phyloP scores from a whole-genome alignment of 2,329 filamentous ascomycete genomes.

The Didymella lethalis region DNA sequence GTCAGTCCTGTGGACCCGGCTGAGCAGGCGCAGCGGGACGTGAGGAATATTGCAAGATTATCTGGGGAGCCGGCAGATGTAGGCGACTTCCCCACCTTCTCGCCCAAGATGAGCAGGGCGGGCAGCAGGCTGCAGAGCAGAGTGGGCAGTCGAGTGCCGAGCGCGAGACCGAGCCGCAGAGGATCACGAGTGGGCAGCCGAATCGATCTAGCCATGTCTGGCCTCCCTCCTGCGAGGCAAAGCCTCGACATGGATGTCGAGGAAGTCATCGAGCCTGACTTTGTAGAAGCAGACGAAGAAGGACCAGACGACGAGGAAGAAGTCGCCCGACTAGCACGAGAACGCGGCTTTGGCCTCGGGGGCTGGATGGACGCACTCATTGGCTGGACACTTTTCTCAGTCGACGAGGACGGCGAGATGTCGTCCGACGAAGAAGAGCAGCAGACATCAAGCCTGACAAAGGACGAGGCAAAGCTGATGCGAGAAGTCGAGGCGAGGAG shows the following conservation, averaged over 20 bases:
- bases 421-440: constrained; percentile 39
- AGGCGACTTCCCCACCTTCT: constrained; percentile 41
- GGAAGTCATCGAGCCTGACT: constrained; percentile 56
- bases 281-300: constrained; percentile 55
- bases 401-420: constrained; percentile 59
- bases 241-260: constrained; percentile 45
- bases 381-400: constrained; percentile 64
- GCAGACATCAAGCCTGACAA: constrained; percentile 30
- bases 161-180: constrained; percentile 49
- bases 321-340: constrained; percentile 59
- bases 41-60: constrained; percentile 37
- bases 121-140: constrained; percentile 51
- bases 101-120: constrained; percentile 39
- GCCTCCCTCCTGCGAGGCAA: constrained; percentile 34
- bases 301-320: constrained; percentile 61
- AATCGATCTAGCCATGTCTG: constrained; percentile 49
- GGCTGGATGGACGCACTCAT: constrained; percentile 65
- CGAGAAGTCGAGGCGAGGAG: constrained; percentile 49
- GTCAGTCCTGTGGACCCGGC: constrained; percentile 51
- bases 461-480: constrained; percentile 49
- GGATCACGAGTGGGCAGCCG: constrained; percentile 48
- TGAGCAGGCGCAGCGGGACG: constrained; percentile 35
- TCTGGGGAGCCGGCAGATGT: constrained; percentile 42
- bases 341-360: constrained; percentile 64
- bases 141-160: constrained; percentile 50